phyloP scores from a whole-genome alignment of 176 grass and related monocot species.

The Hordeum vulgare region DNA sequence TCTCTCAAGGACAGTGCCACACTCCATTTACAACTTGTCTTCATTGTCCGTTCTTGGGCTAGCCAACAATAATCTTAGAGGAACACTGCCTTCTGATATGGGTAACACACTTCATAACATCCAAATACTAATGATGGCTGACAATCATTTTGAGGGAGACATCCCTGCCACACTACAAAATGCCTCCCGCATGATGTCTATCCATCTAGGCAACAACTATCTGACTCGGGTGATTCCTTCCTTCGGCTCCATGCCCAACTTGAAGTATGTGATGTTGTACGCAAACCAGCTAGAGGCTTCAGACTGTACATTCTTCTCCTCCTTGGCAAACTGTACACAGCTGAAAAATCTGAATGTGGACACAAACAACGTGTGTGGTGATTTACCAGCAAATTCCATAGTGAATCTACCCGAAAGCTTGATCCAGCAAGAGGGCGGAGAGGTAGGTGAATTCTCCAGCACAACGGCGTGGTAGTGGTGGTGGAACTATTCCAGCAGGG shows the following conservation, averaged over 20 bases:
- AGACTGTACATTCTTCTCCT: slow-evolving; percentile 31
- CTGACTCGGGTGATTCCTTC: slow-evolving; percentile 19
- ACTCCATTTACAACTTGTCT: slow-evolving; percentile 4
- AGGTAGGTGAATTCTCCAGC: too few species aligned
- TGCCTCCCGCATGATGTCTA: background rate
- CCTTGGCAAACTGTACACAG: slow-evolving; percentile 12
- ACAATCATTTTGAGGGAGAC: slow-evolving; percentile 17
- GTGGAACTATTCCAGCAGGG: too few species aligned
- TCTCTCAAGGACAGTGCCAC: slow-evolving; percentile 16
- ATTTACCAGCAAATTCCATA: background rate
- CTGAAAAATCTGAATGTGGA: background rate
- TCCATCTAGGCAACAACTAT: slow-evolving; percentile 12
- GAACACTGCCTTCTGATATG: background rate
- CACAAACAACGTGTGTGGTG: slow-evolving; percentile 8
- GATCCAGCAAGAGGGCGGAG: too few species aligned
- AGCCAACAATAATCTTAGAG: slow-evolving; percentile 13
- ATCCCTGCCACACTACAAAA: slow-evolving; percentile 33
- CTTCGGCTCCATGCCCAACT: background rate
- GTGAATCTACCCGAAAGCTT: slow-evolving; percentile 13
- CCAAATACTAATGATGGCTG: background rate
- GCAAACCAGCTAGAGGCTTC: slow-evolving; percentile 23
- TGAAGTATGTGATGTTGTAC: background rate
- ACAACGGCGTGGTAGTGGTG: too few species aligned
- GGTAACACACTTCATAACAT: background rate
- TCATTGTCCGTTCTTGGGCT: background rate